A percentile compares a stretch with the other conserved stretches of the same genome.
These are phyloP conservation scores for Pythium coloratum DNA, from an alignment of 352 stramenopile genomes.

Conservation along the genomic window DNA sequence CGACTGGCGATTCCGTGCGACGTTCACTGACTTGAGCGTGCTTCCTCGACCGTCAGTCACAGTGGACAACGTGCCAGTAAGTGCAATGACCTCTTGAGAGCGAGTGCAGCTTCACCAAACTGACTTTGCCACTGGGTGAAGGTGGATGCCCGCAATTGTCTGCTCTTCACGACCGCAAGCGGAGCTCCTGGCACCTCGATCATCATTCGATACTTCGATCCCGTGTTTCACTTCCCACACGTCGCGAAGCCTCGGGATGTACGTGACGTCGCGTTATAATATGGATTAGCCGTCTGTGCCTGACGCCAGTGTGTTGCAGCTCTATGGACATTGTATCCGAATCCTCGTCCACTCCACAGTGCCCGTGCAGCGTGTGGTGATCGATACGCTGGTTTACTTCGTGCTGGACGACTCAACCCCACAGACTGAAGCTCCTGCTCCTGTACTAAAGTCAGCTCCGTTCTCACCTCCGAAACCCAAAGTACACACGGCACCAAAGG, in stretches of 20 bases:
- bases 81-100: no score
- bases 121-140: conserved; percentile 11
- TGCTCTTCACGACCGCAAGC: conserved; percentile 34
- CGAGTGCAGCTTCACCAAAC: no score
- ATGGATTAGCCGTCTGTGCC: neutral
- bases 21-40: conserved; percentile 47
- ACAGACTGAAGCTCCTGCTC: neutral
- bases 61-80: conserved; percentile 44
- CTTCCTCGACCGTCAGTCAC: conserved; percentile 29
- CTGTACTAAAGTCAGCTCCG: neutral
- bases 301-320: conserved; percentile 14
- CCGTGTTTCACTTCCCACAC: conserved; percentile 44
- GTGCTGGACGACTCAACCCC: conserved; percentile 1
- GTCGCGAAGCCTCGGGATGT: conserved; percentile 45
- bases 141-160: conserved; percentile 45
- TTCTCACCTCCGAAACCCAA: neutral
- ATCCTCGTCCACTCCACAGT: conserved; percentile 44
- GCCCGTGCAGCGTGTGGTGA: conserved; percentile 46
- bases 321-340: conserved; percentile 52
- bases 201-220: conserved; percentile 37
- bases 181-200: conserved; percentile 19
- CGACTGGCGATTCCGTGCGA: conserved; percentile 44
- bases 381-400: conserved; percentile 60
- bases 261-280: conserved; percentile 2
- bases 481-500: neutral